Percentiles rank a stretch among this genome's conserved stretches.
phyloP scores from a whole-genome alignment of 176 grass and related monocot genomes.

The Zoysia pacifica region DNA sequence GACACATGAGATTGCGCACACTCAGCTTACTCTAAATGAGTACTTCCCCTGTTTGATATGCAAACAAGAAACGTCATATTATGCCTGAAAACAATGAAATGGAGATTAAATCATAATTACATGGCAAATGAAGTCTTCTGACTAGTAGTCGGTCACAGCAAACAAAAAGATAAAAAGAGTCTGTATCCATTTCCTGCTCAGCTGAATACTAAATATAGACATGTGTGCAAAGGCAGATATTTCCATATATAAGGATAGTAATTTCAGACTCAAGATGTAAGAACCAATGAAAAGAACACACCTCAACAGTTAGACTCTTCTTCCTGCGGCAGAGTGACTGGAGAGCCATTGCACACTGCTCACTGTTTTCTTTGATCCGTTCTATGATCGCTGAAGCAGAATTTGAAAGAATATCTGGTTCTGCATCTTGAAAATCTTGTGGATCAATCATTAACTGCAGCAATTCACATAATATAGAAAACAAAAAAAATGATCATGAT shows the following conservation, averaged over 20 bases:
- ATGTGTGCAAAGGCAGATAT: neutral
- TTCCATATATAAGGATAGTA: neutral
- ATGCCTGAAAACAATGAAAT: neutral
- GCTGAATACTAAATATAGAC: neutral
- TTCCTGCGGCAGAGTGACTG: slow-evolving; percentile 81
- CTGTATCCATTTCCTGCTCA: neutral
- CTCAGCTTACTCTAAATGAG: slow-evolving; percentile 5
- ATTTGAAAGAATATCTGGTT: slow-evolving; percentile 84
- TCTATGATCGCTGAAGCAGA: slow-evolving; percentile 79
- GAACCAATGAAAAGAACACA: slow-evolving; percentile 29
- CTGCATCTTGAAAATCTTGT: slow-evolving; percentile 88
- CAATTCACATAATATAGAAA: slow-evolving; percentile 30
- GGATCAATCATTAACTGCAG: slow-evolving; percentile 69
- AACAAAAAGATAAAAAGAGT: neutral
- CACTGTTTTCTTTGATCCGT: slow-evolving; percentile 56
- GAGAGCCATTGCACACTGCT: slow-evolving; percentile 57
- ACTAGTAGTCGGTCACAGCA: neutral
- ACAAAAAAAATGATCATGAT: slow-evolving; percentile 21
- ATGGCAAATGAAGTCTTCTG: neutral
- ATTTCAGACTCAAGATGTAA: slow-evolving; percentile 17
- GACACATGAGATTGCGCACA: slow-evolving; percentile 30
- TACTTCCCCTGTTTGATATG: neutral
- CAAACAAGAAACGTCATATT: slow-evolving; percentile 17
- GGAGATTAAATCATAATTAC: neutral
- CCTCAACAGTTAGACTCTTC: slow-evolving; percentile 85